phyloP scores from a whole-genome alignment of 225 moss, liverwort and hornwort species.

The Marchantia polymorpha region DNA sequence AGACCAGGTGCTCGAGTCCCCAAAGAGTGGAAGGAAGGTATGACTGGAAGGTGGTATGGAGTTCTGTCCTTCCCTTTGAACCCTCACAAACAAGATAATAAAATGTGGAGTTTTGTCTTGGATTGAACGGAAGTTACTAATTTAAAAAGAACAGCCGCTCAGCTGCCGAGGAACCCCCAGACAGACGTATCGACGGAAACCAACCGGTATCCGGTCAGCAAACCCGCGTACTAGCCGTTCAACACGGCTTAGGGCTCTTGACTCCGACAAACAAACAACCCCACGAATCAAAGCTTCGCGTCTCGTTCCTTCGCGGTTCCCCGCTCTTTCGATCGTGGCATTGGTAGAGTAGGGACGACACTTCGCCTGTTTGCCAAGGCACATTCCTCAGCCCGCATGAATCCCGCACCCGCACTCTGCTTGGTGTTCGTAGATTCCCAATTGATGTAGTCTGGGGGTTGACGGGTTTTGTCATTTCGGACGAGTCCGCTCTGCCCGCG shows the following conservation, averaged over 20 bases:
- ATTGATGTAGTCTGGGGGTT: background rate
- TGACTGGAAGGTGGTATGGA: too few relatives aligned
- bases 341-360: background rate
- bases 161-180: too few relatives aligned
- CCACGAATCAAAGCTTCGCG: background rate
- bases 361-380: background rate
- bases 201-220: background rate
- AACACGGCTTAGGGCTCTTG: conserved; percentile 15
- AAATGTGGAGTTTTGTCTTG: too few relatives aligned
- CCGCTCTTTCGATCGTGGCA: background rate
- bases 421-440: background rate
- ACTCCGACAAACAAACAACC: background rate
- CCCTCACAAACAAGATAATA: too few relatives aligned
- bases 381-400: background rate
- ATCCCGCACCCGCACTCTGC: too few relatives aligned
- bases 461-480: background rate
- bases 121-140: too few relatives aligned
- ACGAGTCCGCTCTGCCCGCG: too few relatives aligned
- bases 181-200: background rate
- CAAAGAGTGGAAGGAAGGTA: too few relatives aligned
- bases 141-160: too few relatives aligned
- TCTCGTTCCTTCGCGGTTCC: background rate
- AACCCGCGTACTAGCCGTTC: conserved; percentile 21
- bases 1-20: too few relatives aligned
- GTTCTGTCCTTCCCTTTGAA: too few relatives aligned